phyloP scores from a whole-genome alignment of 148 eudicot species.

The Chenopodium formosanum region DNA sequence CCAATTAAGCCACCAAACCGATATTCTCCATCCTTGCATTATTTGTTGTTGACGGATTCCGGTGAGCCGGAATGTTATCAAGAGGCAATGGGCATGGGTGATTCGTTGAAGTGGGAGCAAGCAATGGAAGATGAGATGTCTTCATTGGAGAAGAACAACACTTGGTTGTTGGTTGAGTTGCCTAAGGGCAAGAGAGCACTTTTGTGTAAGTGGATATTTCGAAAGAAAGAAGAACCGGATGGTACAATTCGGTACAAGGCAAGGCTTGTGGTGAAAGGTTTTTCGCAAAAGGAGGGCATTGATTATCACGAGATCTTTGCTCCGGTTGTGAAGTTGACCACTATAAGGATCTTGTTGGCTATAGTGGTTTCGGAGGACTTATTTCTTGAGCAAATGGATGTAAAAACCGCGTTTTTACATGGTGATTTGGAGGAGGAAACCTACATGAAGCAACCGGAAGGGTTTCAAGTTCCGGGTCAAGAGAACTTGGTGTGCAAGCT shows the following conservation, averaged over 20 bases:
- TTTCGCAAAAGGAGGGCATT: no score
- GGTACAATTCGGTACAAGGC: background rate
- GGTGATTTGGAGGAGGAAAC: background rate
- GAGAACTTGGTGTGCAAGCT: background rate
- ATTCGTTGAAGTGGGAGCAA: background rate
- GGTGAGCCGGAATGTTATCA: background rate
- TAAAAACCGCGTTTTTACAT: background rate
- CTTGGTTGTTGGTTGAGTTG: background rate
- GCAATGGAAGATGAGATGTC: background rate
- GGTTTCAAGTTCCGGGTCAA: background rate
- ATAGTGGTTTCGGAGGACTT: background rate
- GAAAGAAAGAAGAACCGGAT: background rate
- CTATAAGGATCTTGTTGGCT: background rate
- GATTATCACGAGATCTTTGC: no score
- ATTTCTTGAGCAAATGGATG: conserved; percentile 1
- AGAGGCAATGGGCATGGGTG: background rate
- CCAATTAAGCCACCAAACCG: background rate
- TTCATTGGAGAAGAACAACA: background rate
- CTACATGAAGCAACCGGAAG: background rate
- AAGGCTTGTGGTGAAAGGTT: no score
- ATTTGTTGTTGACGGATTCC: background rate
- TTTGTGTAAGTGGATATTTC: no score
- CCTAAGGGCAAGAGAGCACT: background rate
- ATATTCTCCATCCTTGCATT: background rate
- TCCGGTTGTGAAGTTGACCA: background rate